A percentile compares a stretch with the other conserved stretches of the same genome.
These are phyloP conservation scores for Calonectria multiphialidica DNA, from an alignment of 2,329 filamentous ascomycete species.

Conservation along the genomic window DNA sequence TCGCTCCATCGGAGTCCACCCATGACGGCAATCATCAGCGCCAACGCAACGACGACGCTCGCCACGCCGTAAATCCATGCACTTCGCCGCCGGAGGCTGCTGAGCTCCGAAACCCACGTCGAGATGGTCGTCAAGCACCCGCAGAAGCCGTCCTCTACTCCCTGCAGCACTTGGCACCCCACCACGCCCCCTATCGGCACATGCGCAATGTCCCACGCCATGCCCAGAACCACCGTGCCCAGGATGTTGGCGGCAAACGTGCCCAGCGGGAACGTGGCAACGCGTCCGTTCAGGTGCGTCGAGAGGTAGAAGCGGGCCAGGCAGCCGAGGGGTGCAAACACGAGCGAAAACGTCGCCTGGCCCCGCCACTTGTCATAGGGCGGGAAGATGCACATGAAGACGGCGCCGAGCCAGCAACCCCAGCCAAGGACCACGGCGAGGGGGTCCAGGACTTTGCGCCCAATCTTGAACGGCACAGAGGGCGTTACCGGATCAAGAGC, in stretches of 20 bases:
- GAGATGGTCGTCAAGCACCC: slow-evolving; percentile 76
- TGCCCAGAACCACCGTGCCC: slow-evolving; percentile 80
- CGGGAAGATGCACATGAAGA: slow-evolving; percentile 79
- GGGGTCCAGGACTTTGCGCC: slow-evolving; percentile 73
- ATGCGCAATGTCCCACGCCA: slow-evolving; percentile 85
- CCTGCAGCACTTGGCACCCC: slow-evolving; percentile 77
- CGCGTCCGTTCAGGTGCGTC: slow-evolving; percentile 75
- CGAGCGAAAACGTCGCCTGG: slow-evolving; percentile 78
- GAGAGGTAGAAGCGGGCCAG: slow-evolving; percentile 81
- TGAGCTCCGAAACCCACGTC: slow-evolving; percentile 74
- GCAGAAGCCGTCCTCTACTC: slow-evolving; percentile 76
- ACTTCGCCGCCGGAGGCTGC: slow-evolving; percentile 62
- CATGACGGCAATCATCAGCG: slow-evolving; percentile 77
- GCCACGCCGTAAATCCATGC: slow-evolving; percentile 75
- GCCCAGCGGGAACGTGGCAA: slow-evolving; percentile 81
- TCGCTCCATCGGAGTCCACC: slow-evolving; percentile 79
- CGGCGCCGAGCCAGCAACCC: slow-evolving; percentile 82
- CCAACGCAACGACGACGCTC: slow-evolving; percentile 71
- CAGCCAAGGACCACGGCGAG: slow-evolving; percentile 73
- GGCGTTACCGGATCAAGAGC: slow-evolving; percentile 70
- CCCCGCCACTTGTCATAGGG: slow-evolving; percentile 83
- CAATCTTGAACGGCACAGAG: slow-evolving; percentile 67
- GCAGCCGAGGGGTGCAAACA: slow-evolving; percentile 87
- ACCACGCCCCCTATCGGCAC: slow-evolving; percentile 65
- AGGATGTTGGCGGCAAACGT: slow-evolving; percentile 87